Evolutionary conservation across 176 grass and related monocot species (phyloP), one percentile per base, ranked within the genome.

Genomic region (Thinopyrum elongatum): DNA sequence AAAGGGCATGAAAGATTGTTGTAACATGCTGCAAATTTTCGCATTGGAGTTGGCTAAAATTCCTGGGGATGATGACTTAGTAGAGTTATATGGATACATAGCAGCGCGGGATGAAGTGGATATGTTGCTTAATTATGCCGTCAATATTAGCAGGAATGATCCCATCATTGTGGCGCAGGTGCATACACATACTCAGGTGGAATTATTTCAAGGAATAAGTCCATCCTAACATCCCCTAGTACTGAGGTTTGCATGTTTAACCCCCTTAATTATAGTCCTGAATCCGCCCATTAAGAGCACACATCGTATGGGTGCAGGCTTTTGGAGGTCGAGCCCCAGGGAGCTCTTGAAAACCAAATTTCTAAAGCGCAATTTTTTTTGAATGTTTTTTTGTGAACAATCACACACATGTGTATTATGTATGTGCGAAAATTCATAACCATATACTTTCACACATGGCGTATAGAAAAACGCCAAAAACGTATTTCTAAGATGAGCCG

Each of bases 71-170:
- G 31, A 14, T 27, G 57, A 34, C 57, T 79, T 11, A 1, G 8
- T 63, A 2, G 33, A 79, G 55, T 36, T 79, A 6, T 79, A 79
- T 63, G 77, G 77, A 27, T 62, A 79, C 57, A 60, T 79, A 15
- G 76, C 34, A 4, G 7, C 12, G 0, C 57, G 22, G 33, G 77
- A 63, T 39, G 3, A 16, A 26, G 33, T 25, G 3, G 57, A 79
- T 26, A 31, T 33, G 1, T 25, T 79, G n/a, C 76, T 36, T 17
- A 79, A 79, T 27, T 79, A 62, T 25, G 2, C 63, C 8, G 22
- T 61, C 76, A 79, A 62, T 39, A 26, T 61, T 39, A n/a, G 51
- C 17, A 78, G 75, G 75, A 22, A 79, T 26, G 22, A 79, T 62
- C 76, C 57, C 55, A 16, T 79, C 33, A 17, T 31, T 0, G 31